Conservation (phyloP, 2,329 filamentous ascomycete species). For the Aspergillus glaucus region DNA sequence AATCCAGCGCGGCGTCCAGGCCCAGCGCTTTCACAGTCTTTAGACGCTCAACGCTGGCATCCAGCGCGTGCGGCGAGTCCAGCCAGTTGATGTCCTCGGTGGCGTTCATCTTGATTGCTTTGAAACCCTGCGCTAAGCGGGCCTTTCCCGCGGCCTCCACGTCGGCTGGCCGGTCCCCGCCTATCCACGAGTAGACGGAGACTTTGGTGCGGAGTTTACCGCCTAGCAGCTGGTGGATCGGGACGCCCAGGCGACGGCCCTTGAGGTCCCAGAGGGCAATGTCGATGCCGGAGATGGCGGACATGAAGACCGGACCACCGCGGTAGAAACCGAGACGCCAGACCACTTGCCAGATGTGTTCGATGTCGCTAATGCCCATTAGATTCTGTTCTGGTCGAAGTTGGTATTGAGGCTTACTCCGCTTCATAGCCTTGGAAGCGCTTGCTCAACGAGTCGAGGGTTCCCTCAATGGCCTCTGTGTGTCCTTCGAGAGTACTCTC, state of each 20-base stretch:
- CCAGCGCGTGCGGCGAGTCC: slow-evolving; percentile 60
- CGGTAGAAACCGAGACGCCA: slow-evolving; percentile 70
- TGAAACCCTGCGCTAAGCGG: slow-evolving; percentile 35
- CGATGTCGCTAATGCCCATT: slow-evolving; percentile 55
- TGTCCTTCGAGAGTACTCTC: slow-evolving; percentile 70
- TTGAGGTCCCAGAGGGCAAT: slow-evolving; percentile 78
- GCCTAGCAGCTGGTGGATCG: slow-evolving; percentile 67
- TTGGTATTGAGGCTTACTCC: slow-evolving; percentile 45
- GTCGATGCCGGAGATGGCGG: slow-evolving; percentile 68
- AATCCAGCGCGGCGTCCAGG: slow-evolving; percentile 68
- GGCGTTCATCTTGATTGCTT: slow-evolving; percentile 67
- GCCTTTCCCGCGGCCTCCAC: slow-evolving; percentile 55
- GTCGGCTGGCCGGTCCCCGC: slow-evolving; percentile 64
- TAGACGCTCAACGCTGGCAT: slow-evolving; percentile 60
- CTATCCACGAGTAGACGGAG: slow-evolving; percentile 73
- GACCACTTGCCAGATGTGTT: slow-evolving; percentile 71
- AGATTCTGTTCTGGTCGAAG: neutral
- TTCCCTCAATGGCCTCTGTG: slow-evolving; percentile 66
- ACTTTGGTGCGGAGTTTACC: slow-evolving; percentile 65
- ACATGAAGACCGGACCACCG: slow-evolving; percentile 75
- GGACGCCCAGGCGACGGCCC: slow-evolving; percentile 57
- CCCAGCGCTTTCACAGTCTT: slow-evolving; percentile 63
- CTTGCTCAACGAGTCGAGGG: slow-evolving; percentile 59
- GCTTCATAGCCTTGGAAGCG: slow-evolving; percentile 63
- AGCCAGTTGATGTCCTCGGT: slow-evolving; percentile 72